Evolutionary conservation across 2,329 filamentous ascomycete genomes (phyloP).

Genomic region (Phialophora macrospora): DNA sequence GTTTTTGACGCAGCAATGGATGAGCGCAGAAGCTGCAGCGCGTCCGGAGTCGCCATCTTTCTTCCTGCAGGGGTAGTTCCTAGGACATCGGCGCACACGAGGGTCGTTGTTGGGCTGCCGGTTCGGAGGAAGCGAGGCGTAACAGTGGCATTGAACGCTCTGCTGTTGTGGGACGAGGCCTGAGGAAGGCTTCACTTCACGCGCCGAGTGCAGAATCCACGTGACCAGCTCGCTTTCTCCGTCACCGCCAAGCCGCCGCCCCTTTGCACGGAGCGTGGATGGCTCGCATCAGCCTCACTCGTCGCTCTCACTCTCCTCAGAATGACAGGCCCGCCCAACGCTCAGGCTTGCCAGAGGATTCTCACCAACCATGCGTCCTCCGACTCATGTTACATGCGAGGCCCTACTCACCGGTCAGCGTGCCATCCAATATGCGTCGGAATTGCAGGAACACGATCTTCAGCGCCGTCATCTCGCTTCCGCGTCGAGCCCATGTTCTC

Average conservation of each 20-base stretch:
- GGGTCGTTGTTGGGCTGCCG: not conserved
- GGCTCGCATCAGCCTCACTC: not conserved
- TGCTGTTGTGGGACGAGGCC: not conserved
- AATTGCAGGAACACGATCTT: constrained; percentile 18
- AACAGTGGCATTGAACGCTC: not conserved
- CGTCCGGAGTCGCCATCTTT: constrained; percentile 68
- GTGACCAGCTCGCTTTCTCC: not conserved
- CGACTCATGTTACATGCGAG: constrained; percentile 20
- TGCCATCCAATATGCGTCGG: constrained; percentile 5
- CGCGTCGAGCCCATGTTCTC: constrained; percentile 11
- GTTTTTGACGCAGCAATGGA: constrained; percentile 73
- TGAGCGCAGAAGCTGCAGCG: constrained; percentile 81
- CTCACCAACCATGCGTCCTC: constrained; percentile 10
- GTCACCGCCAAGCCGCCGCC: not conserved
- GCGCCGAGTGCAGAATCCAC: not conserved
- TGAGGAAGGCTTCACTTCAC: not conserved
- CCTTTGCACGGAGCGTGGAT: not conserved
- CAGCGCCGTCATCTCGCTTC: constrained; percentile 18
- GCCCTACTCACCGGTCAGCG: constrained; percentile 20
- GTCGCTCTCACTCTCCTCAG: not conserved
- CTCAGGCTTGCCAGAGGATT: not conserved
- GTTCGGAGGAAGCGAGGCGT: not conserved
- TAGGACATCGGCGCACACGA: constrained; percentile 16
- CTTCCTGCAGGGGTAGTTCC: not conserved
- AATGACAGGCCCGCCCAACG: not conserved